Conservation (phyloP, 2,329 filamentous ascomycete species). For the Epichloe sp. region DNA sequence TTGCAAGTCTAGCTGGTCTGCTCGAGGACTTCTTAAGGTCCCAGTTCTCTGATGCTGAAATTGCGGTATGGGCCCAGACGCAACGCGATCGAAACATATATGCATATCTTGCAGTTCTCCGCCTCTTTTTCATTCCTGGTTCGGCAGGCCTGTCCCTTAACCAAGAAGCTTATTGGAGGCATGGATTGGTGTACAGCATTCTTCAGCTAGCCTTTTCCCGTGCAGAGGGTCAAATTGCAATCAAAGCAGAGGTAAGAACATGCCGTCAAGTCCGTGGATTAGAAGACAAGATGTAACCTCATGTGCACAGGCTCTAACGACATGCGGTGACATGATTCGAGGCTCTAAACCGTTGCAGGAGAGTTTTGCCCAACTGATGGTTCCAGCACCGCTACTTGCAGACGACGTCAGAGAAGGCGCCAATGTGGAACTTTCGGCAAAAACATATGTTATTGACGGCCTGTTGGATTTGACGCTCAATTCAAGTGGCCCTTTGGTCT, state of each 20-base stretch:
- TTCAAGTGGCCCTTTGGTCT: slow-evolving; percentile 49
- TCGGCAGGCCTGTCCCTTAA: slow-evolving; percentile 70
- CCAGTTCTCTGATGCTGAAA: slow-evolving; percentile 38
- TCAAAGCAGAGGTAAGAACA: slow-evolving; percentile 60
- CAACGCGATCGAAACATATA: slow-evolving; percentile 85
- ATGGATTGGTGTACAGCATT: slow-evolving; percentile 65
- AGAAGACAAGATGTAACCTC: slow-evolving; percentile 2
- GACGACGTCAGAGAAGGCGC: slow-evolving; percentile 23
- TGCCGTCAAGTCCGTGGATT: slow-evolving; percentile 3
- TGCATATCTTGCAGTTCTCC: slow-evolving; percentile 73
- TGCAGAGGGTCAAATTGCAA: slow-evolving; percentile 51
- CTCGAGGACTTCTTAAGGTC: slow-evolving; percentile 46
- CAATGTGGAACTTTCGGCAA: slow-evolving; percentile 36
- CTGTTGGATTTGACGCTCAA: slow-evolving; percentile 72
- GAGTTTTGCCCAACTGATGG: slow-evolving; percentile 75
- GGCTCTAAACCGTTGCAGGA: slow-evolving; percentile 73
- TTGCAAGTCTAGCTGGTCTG: slow-evolving; percentile 57
- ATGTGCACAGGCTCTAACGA: slow-evolving; percentile 53
- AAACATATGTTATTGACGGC: slow-evolving; percentile 86
- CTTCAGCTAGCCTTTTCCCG: slow-evolving; percentile 72
- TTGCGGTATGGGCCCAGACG: slow-evolving; percentile 61
- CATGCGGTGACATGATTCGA: slow-evolving; percentile 79
- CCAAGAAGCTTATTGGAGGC: slow-evolving; percentile 73
- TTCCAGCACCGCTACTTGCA: slow-evolving; percentile 44
- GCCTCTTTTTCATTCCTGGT: slow-evolving; percentile 74